Evolutionary conservation across 352 stramenopile genomes (phyloP).

Genomic region (Phytophthora idaei): DNA sequence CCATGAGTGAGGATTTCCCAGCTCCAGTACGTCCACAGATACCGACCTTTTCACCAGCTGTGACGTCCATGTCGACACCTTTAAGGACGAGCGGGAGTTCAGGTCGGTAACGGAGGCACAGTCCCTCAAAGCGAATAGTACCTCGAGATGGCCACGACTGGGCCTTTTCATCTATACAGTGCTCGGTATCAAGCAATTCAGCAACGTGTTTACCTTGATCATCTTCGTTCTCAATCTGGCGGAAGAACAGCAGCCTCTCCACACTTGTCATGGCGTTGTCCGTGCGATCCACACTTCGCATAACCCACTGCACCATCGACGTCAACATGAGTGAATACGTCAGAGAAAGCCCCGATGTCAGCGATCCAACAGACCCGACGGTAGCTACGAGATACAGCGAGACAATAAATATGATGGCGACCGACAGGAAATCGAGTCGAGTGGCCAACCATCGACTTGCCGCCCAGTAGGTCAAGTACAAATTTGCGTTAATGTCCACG

Average conservation of each 20-base stretch:
- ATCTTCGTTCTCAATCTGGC: constrained; percentile 44
- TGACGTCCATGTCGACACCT: constrained; percentile 41
- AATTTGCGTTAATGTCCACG: constrained; percentile 44
- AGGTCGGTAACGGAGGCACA: constrained; percentile 42
- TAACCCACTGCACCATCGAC: constrained; percentile 52
- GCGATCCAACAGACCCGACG: constrained; percentile 31
- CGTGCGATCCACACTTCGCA: constrained; percentile 43
- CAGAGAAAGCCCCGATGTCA: constrained; percentile 36
- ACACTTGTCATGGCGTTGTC: constrained; percentile 47
- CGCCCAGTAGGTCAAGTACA: constrained; percentile 49
- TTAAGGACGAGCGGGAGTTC: constrained; percentile 47
- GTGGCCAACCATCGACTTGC: constrained; percentile 93
- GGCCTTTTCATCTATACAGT: not conserved
- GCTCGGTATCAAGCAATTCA: not conserved
- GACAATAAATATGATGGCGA: constrained; percentile 89
- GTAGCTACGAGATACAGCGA: constrained; percentile 86
- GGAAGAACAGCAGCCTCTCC: constrained; percentile 40
- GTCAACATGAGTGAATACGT: constrained; percentile 43
- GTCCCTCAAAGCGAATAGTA: constrained; percentile 27
- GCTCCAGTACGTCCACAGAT: constrained; percentile 51
- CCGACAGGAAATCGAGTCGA: constrained; percentile 79
- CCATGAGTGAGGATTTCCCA: constrained; percentile 48
- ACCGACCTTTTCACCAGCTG: constrained; percentile 53
- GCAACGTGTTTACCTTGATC: constrained; percentile 7
- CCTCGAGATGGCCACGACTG: constrained; percentile 35